A percentile compares a stretch with the other conserved stretches of the same genome.
phyloP scores from a whole-genome alignment of 2,329 filamentous ascomycete species.

The Xylaria sp. region DNA sequence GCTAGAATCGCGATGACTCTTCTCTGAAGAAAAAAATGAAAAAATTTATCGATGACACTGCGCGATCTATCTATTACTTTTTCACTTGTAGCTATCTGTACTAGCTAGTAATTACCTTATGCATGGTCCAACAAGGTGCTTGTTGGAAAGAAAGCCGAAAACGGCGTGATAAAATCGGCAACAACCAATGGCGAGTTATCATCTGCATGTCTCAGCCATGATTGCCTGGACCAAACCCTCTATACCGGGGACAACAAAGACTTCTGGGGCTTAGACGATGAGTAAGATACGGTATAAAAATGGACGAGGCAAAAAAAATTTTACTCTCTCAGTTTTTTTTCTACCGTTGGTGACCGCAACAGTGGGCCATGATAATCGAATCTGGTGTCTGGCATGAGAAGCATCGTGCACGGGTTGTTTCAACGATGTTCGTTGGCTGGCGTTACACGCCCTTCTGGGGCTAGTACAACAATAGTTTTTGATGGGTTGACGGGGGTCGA shows the following conservation, averaged over 20 bases:
- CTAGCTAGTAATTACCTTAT: neutral
- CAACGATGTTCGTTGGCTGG: constrained; percentile 34
- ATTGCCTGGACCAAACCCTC: constrained; percentile 17
- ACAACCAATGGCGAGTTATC: constrained; percentile 43
- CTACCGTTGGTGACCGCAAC: constrained; percentile 20
- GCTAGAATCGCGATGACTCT: constrained; percentile 33
- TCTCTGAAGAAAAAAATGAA: constrained; percentile 2
- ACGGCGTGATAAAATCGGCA: constrained; percentile 39
- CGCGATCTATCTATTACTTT: constrained; percentile 7
- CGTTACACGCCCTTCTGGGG: constrained; percentile 21
- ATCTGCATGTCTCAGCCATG: constrained; percentile 39
- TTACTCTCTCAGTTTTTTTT: constrained; percentile 31
- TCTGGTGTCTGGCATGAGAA: constrained; percentile 24
- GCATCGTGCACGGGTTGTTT: constrained; percentile 32
- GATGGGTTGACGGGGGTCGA: neutral
- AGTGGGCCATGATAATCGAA: constrained; percentile 27
- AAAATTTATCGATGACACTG: constrained; percentile 8
- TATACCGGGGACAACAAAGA: constrained; percentile 36
- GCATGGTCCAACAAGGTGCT: constrained; percentile 28
- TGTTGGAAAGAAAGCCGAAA: constrained; percentile 43
- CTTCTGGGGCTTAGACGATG: constrained; percentile 31
- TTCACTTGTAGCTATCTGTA: neutral
- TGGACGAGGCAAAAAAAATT: constrained; percentile 38
- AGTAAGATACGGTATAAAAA: constrained; percentile 35
- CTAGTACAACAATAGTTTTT: constrained; percentile 26